Percentiles rank a stretch among this genome's conserved stretches.
These are phyloP conservation scores for Yarrowia sp. DNA, from an alignment of 805 yeast genomes.

Conservation along the genomic window DNA sequence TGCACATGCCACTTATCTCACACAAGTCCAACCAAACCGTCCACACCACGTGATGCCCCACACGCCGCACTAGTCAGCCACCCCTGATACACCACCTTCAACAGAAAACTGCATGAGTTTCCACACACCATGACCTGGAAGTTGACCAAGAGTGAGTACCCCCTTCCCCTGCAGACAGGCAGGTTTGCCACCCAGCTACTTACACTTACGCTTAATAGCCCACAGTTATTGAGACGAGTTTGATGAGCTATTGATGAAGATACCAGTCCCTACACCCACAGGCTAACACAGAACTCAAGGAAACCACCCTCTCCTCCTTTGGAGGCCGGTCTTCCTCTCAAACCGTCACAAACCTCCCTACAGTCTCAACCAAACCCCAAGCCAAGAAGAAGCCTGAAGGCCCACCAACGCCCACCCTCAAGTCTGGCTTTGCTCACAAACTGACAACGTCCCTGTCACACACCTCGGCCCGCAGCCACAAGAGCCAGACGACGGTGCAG, in stretches of 20 bases:
- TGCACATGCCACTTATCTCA: background rate
- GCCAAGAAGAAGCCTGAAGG: background rate
- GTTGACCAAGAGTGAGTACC: slow-evolving; percentile 14
- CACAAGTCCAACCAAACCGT: too few species aligned
- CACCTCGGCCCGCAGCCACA: slow-evolving; percentile 5
- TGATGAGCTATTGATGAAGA: too few species aligned
- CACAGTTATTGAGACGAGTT: too few species aligned
- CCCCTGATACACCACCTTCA: background rate
- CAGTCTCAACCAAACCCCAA: slow-evolving; percentile 3
- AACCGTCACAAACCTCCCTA: slow-evolving; percentile 1
- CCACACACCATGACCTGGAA: slow-evolving; percentile 11
- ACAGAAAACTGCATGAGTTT: background rate
- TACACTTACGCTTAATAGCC: too few species aligned
- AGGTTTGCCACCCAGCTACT: too few species aligned
- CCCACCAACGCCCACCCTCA: background rate
- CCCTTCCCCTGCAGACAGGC: background rate
- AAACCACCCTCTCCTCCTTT: slow-evolving; percentile 15
- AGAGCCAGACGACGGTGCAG: slow-evolving; percentile 11
- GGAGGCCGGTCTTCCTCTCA: slow-evolving; percentile 21
- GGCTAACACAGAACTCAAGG: slow-evolving; percentile 21
- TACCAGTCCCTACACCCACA: background rate
- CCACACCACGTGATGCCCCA: slow-evolving; percentile 4
- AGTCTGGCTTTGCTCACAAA: background rate
- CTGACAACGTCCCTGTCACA: background rate
- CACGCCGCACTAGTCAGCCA: slow-evolving; percentile 15